Base-by-base conservation (phyloP, 31 red algal genomes). In the Bonnemaisonia californica region DNA sequence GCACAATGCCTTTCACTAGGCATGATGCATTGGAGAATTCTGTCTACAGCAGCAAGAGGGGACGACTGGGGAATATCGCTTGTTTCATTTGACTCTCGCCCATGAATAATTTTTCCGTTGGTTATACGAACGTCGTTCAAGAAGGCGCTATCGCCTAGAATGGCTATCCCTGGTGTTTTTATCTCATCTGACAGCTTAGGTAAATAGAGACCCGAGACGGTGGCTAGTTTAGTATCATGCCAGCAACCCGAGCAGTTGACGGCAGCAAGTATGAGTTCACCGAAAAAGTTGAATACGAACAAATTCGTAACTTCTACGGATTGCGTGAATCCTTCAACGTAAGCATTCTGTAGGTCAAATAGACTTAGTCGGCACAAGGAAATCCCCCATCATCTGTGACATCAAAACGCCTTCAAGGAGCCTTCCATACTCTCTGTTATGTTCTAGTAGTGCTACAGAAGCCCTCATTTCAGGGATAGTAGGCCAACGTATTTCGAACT, bases 401-500 rank as follows among this genome's bases (percentile, higher is more conserved):
- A 51, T 7, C 45, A 51, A 51, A 51, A 51, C 16, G 9, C 45
- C 45, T 7, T 51, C 45, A 51, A 51, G 45, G 16, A 51, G 7
- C 7, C 45, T 51, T 11, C 45, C 45, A 51, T 51, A 11, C 16
- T 51, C 9, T 51, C 45, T 51, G 16, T 51, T 51, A 7, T 51
- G 9, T 16, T 51, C 16, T 16, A 51, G 45, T 16, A 51, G n/a
- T 7, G 4, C 34, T 32, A 4, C 27, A 21, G 64, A 69, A 2
- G 4, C 8, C 18, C 39, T 34, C 8, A 36, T 31, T 36, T 69
- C 64, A 38, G 26, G 3, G 4, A 36, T 21, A 33, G 64, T 32
- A 7, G 64, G 64, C 26, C 64, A 69, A 3, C 27, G 64, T 23
- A 69, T 33, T 18, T 69, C 64, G 34, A 5, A 69, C 27, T 69